Conservation (phyloP, 768 basidiomycete species). For the Rhizopogon sp. region DNA sequence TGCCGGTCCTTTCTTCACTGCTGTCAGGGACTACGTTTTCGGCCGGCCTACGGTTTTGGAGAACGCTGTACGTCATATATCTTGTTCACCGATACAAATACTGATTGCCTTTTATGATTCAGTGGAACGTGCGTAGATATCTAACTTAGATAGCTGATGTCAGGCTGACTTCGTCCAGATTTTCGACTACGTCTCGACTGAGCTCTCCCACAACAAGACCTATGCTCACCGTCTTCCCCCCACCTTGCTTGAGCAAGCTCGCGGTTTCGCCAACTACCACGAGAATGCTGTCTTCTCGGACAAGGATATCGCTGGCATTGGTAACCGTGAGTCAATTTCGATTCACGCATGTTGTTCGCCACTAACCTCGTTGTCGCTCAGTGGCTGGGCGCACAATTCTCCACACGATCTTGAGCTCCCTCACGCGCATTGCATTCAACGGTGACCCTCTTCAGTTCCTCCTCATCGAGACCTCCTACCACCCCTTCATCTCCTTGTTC, state of each 20-base stretch:
- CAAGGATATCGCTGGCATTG: conserved; percentile 55
- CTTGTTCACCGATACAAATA: conserved; percentile 2
- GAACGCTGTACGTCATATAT: conserved; percentile 49
- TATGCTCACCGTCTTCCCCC: conserved; percentile 79
- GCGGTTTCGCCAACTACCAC: conserved; percentile 73
- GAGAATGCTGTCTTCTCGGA: conserved; percentile 73
- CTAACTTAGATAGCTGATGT: not conserved
- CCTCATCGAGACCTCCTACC: conserved; percentile 79
- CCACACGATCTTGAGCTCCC: conserved; percentile 62
- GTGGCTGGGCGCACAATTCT: conserved; percentile 82
- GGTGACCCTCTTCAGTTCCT: conserved; percentile 77
- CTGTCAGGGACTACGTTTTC: conserved; percentile 66
- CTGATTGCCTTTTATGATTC: conserved; percentile 6
- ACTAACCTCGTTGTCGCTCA: conserved; percentile 22
- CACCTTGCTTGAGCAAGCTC: conserved; percentile 70
- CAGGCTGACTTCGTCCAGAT: conserved; percentile 35
- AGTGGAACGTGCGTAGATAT: conserved; percentile 66
- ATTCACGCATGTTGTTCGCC: not conserved
- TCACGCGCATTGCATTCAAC: conserved; percentile 76
- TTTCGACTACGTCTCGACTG: conserved; percentile 72
- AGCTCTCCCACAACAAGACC: conserved; percentile 77
- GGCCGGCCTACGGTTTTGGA: conserved; percentile 62
- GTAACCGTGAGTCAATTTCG: conserved; percentile 58
- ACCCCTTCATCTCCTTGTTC: conserved; percentile 88
- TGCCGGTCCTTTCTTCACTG: conserved; percentile 61